Base-by-base conservation (phyloP, 2,329 filamentous ascomycete genomes). In the Sarocladiaceae sp. region DNA sequence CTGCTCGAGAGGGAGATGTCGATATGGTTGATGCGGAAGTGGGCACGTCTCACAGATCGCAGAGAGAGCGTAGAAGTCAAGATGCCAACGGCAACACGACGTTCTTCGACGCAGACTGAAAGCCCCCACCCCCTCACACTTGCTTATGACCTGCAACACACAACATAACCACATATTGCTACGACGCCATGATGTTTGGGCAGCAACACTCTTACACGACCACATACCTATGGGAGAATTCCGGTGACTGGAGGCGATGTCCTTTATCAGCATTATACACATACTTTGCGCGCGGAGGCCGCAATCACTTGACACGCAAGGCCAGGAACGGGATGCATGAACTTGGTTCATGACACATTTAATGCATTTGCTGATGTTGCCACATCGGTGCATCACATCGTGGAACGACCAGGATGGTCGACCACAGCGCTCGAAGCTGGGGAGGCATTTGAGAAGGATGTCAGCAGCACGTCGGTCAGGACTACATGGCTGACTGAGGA, bases 1-100 rank as follows among this genome's bases (percentile, higher is more conserved):
- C 44, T 22, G 17, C 44, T 18, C 22, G 44, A 17, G 44, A 48
- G 26, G n/a, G n/a, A 8, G 44, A 83, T 52, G 69, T 82, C 26
- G 74, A 78, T 20, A 83, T 83, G 80, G 64, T 71, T 35, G 80
- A 83, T 55, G 77, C 75, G 20, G 44, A 48, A 29, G 17, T 28
- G 10, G 44, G 17, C 40, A 22, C 40, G 4, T 26, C 40, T n/a
- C 40, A 26, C 15, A 23, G 4, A 28, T 23, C 12, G 22, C 11
- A 20, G 8, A 28, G 20, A 15, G 22, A 44, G 40, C 40, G 20
- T 8, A 26, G 22, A 44, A 44, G 40, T n/a, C 22, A 26, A 12
- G 22, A 26, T 26, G 20, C 23, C 23, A 15, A 33, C 46, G 70
- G 69, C 40, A 75, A 71, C 58, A 67, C 71, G 28, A 74, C 72